Percentiles rank a stretch among this genome's conserved stretches.
phyloP scores from a whole-genome alignment of 1,284 basidiomycete genomes.

The Irpex sp. region DNA sequence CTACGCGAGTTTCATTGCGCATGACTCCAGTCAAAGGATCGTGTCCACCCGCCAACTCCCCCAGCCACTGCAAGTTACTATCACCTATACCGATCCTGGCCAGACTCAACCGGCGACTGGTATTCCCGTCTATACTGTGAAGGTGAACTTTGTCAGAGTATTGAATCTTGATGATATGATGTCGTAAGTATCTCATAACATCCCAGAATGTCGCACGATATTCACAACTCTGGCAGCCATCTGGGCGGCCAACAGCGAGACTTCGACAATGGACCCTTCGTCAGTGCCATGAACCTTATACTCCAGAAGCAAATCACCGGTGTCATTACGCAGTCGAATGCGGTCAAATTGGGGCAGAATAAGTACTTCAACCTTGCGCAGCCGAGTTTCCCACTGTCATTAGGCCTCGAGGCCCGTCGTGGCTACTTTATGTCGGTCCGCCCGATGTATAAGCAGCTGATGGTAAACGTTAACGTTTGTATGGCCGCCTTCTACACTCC shows the following conservation, averaged over 20 bases:
- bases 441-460: conserved; percentile 58
- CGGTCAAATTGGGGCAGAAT: conserved; percentile 53
- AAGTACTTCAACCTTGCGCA: conserved; percentile 55
- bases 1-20: conserved; percentile 48
- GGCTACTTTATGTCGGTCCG: conserved; percentile 70
- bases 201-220: not conserved
- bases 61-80: conserved; percentile 45
- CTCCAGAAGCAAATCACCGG: conserved; percentile 42
- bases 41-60: conserved; percentile 55
- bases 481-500: conserved; percentile 69
- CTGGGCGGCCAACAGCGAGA: conserved; percentile 42
- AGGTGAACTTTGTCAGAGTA: conserved; percentile 43
- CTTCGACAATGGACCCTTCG: conserved; percentile 49
- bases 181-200: conserved; percentile 34
- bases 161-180: conserved; percentile 41
- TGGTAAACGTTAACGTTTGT: conserved; percentile 73
- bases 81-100: conserved; percentile 56
- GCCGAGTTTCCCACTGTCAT: conserved; percentile 30
- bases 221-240: conserved; percentile 36
- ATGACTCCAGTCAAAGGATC: conserved; percentile 57
- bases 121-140: conserved; percentile 49
- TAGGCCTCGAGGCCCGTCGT: conserved; percentile 53
- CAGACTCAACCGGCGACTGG: conserved; percentile 37
- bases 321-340: conserved; percentile 41
- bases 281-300: conserved; percentile 65